Conservation (phyloP, 192 early-diverging fungal genomes). For the Allomyces macrogynus region DNA sequence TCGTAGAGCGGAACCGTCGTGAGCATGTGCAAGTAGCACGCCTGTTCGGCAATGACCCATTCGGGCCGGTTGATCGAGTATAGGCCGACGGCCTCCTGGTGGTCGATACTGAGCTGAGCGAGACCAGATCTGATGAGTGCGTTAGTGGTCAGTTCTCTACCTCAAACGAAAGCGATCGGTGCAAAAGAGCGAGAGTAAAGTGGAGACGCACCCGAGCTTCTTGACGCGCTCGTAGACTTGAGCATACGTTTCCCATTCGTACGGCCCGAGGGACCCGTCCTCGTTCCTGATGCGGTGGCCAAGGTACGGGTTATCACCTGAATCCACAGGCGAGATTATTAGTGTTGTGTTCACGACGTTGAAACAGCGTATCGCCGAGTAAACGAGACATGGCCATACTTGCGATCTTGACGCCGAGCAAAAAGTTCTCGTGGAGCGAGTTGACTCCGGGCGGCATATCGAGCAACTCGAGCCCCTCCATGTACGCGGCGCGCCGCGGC, state of each 20-base stretch:
- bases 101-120: slow-evolving; percentile 11
- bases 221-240: slow-evolving; percentile 33
- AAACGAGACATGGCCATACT: too few relatives aligned
- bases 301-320: slow-evolving; percentile 27
- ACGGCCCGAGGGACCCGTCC: slow-evolving; percentile 32
- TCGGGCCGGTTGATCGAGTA: slow-evolving; percentile 56
- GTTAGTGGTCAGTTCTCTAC: background rate
- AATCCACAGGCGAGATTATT: slow-evolving; percentile 1
- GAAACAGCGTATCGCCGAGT: too few relatives aligned
- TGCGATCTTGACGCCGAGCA: slow-evolving; percentile 38
- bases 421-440: slow-evolving; percentile 58
- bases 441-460: slow-evolving; percentile 12
- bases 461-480: too few relatives aligned
- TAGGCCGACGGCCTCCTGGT: slow-evolving; percentile 34
- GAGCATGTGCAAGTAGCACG: slow-evolving; percentile 38
- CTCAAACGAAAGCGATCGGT: background rate
- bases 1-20: slow-evolving; percentile 81
- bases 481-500: too few relatives aligned
- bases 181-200: too few relatives aligned
- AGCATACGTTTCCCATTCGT: slow-evolving; percentile 46
- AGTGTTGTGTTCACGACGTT: background rate
- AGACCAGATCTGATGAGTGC: slow-evolving; percentile 12
- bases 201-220: slow-evolving; percentile 24
- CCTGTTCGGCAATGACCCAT: slow-evolving; percentile 54
- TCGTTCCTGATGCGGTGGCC: slow-evolving; percentile 40